Evolutionary conservation across 1,284 basidiomycete species (phyloP), one percentile per base, ranked within the genome.

Genomic region (Tilletiopsis washingtonensis): DNA sequence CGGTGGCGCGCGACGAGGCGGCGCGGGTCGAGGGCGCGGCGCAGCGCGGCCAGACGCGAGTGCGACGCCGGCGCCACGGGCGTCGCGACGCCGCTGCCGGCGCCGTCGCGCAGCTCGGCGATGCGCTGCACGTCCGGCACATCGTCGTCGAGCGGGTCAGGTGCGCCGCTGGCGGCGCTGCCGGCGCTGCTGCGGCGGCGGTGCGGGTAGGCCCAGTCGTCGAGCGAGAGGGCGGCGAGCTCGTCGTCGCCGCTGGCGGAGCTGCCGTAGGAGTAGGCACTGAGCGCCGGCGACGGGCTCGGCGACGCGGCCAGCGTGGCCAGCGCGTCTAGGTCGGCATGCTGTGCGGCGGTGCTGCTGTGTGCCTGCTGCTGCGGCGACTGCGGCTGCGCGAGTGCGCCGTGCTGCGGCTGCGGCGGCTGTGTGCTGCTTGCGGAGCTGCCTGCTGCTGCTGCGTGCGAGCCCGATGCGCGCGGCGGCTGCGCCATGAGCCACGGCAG

Each of bases 181-280:
- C 24, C 4, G 43, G 17, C 14, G 36, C 23, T n/a, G 43, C 27
- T 3, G 43, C 36, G 14, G 27, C 7, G 14, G 7, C 27, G 14
- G 27, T 14, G 6, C 27, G 7, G 27, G 6, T 14, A 14, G 15
- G 27, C 40, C 40, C 40, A 49, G 43, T 49, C 56, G 36, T 64
- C 61, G 7, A 64, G 54, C 4, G 56, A 61, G 19, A 64, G 43
- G 9, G 54, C 44, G 12, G 47, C 51, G 27, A 64, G 45, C 17
- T 64, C 61, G 15, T 56, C 56, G 44, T 59, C 56, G 24, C 47
- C 51, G 27, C 51, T 57, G 11, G 56, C 53, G 24, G 59, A 32
- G 19, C 59, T 57, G 2, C 59, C 49, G 48, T 49, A 61, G 15
- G 59, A 59, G 32, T 54, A 64, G 12, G 61, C 61, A 3, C 59